These are phyloP conservation scores for Phoma sp. DNA, from an alignment of 2,329 filamentous ascomycete genomes.

Conservation along the genomic window DNA sequence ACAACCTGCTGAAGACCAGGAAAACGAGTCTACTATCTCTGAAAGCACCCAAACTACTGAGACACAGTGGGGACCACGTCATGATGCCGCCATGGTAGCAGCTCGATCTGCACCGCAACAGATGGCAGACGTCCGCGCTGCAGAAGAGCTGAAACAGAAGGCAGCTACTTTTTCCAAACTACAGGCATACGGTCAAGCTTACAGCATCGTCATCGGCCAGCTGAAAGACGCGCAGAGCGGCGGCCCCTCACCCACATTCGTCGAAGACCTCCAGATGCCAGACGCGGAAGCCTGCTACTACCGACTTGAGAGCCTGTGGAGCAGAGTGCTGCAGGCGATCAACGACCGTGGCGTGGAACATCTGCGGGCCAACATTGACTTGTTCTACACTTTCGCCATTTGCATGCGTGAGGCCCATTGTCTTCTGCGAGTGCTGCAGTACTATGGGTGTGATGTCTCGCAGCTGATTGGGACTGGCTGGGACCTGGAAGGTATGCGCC, in stretches of 20 bases:
- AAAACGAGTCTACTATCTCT: no score
- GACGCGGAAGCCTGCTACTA: background rate
- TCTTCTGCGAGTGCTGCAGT: background rate
- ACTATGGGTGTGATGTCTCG: background rate
- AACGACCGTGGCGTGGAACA: background rate
- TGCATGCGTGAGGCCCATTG: background rate
- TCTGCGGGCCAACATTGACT: background rate
- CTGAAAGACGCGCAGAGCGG: background rate
- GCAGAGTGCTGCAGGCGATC: background rate
- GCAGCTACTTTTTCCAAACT: background rate
- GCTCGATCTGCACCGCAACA: no score
- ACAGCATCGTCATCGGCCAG: background rate
- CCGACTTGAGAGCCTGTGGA: background rate
- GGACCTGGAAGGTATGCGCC: background rate
- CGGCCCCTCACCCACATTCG: background rate
- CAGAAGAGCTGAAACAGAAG: no score
- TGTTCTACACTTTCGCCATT: background rate
- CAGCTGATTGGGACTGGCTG: background rate
- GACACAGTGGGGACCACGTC: no score
- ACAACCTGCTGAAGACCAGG: no score
- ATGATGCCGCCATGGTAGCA: no score
- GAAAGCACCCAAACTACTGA: no score
- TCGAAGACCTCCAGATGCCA: background rate
- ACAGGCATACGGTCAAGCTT: background rate
- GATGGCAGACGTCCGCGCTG: no score